Percentiles rank a stretch among this genome's conserved stretches.
These are phyloP conservation scores for Candida glucosophila DNA, from an alignment of 1,139 yeast genomes.

Conservation along the genomic window DNA sequence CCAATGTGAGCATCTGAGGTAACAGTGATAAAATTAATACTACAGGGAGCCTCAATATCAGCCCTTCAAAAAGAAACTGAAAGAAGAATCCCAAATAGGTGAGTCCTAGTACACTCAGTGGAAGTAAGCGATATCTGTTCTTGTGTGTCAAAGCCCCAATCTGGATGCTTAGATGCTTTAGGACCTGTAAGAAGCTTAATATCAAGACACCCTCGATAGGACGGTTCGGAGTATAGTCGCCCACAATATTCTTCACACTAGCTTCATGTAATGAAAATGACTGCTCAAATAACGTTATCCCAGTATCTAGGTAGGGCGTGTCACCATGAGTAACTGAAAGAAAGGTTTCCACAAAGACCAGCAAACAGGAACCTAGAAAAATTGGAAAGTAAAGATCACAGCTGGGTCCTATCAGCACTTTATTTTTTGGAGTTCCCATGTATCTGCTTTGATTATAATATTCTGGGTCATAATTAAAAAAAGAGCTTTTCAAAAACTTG, in stretches of 20 bases:
- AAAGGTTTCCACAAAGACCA: constrained; percentile 65
- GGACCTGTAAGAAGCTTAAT: constrained; percentile 42
- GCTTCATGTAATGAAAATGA: constrained; percentile 69
- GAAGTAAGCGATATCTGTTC: constrained; percentile 49
- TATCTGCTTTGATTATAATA: constrained; percentile 17
- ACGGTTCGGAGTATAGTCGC: constrained; percentile 19
- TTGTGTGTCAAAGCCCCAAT: constrained; percentile 45
- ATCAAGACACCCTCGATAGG: constrained; percentile 50
- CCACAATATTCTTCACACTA: constrained; percentile 32
- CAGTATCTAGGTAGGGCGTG: constrained; percentile 57
- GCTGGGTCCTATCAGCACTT: constrained; percentile 40
- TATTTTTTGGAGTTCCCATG: constrained; percentile 24
- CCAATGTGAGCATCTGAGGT: constrained; percentile 52
- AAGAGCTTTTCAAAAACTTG: constrained; percentile 11
- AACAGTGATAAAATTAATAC: constrained; percentile 47
- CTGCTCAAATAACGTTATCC: constrained; percentile 65
- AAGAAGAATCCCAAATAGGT: constrained; percentile 41
- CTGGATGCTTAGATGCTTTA: constrained; percentile 51
- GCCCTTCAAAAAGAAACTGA: constrained; percentile 24
- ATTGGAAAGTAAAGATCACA: constrained; percentile 57
- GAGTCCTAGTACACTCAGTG: constrained; percentile 51
- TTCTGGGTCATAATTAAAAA: constrained; percentile 28
- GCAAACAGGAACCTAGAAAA: constrained; percentile 51
- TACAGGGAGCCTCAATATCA: constrained; percentile 41
- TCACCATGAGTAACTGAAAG: constrained; percentile 51